These are phyloP conservation scores for Penicillium maclennaniae DNA, from an alignment of 495 filamentous ascomycete genomes.

Conservation along the genomic window DNA sequence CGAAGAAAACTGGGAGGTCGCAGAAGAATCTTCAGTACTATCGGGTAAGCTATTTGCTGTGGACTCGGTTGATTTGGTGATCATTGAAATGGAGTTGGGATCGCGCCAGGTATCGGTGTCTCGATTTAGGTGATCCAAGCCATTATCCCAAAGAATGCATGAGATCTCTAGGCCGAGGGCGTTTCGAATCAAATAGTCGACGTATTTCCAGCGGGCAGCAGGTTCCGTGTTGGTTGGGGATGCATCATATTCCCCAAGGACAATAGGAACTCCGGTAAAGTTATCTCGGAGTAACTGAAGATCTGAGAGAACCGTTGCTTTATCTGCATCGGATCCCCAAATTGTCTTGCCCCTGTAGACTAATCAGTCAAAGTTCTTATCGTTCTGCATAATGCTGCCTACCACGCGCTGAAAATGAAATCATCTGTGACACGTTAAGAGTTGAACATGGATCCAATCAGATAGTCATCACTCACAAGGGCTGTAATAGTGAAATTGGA, in stretches of 20 bases:
- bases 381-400: not conserved
- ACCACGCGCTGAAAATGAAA: slow-evolving; percentile 50
- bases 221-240: slow-evolving; percentile 47
- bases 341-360: slow-evolving; percentile 51
- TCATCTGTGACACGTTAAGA: slow-evolving; percentile 31
- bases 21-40: slow-evolving; percentile 46
- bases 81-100: slow-evolving; percentile 41
- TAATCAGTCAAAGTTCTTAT: not conserved
- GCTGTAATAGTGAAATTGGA: slow-evolving; percentile 63
- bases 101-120: slow-evolving; percentile 47
- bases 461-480: slow-evolving; percentile 41
- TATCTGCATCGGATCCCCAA: slow-evolving; percentile 55
- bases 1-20: slow-evolving; percentile 43
- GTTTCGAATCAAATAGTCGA: slow-evolving; percentile 49
- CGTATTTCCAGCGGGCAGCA: slow-evolving; percentile 56
- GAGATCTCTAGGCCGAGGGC: slow-evolving; percentile 44
- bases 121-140: slow-evolving; percentile 41
- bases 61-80: slow-evolving; percentile 41
- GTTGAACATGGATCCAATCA: slow-evolving; percentile 5
- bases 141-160: slow-evolving; percentile 58
- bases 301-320: slow-evolving; percentile 46
- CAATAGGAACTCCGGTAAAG: slow-evolving; percentile 51
- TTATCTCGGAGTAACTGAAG: slow-evolving; percentile 49
- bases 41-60: slow-evolving; percentile 50
- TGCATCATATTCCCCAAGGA: slow-evolving; percentile 59